Percentiles rank a stretch among this genome's conserved stretches.
These are phyloP conservation scores for Alternaria panax DNA, from an alignment of 2,329 filamentous ascomycete genomes.

Conservation along the genomic window DNA sequence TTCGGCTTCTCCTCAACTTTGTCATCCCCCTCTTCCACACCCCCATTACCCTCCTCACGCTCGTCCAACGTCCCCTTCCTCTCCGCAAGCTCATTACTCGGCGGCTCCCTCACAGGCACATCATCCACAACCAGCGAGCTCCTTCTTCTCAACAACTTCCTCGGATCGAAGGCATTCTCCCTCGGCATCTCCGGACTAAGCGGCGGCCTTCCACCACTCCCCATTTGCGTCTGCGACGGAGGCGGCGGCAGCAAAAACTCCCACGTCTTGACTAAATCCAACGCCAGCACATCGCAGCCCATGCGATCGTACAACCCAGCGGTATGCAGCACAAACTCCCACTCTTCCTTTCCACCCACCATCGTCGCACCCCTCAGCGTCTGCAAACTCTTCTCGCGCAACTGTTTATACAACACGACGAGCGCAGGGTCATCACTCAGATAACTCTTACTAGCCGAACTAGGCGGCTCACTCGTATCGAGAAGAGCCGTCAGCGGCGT, in stretches of 20 bases:
- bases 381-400: constrained; percentile 81
- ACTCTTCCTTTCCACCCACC: constrained; percentile 79
- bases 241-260: constrained; percentile 69
- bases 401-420: constrained; percentile 83
- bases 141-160: constrained; percentile 72
- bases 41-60: constrained; percentile 20
- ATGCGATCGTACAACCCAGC: constrained; percentile 85
- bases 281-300: constrained; percentile 89
- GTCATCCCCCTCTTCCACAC: constrained; percentile 51
- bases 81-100: constrained; percentile 28
- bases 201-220: constrained; percentile 28
- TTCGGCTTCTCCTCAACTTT: constrained; percentile 50
- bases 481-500: constrained; percentile 80
- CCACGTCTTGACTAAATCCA: constrained; percentile 86
- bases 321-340: constrained; percentile 88
- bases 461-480: constrained; percentile 71
- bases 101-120: constrained; percentile 55
- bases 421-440: constrained; percentile 90
- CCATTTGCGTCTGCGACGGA: neutral
- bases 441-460: constrained; percentile 78
- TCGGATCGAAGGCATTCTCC: constrained; percentile 61
- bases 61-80: constrained; percentile 30
- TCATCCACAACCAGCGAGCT: constrained; percentile 85
- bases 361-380: constrained; percentile 86
- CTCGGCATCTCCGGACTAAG: constrained; percentile 39